Evolutionary conservation across 2,329 filamentous ascomycete genomes (phyloP).

Genomic region (Stromatinia cepivora): DNA sequence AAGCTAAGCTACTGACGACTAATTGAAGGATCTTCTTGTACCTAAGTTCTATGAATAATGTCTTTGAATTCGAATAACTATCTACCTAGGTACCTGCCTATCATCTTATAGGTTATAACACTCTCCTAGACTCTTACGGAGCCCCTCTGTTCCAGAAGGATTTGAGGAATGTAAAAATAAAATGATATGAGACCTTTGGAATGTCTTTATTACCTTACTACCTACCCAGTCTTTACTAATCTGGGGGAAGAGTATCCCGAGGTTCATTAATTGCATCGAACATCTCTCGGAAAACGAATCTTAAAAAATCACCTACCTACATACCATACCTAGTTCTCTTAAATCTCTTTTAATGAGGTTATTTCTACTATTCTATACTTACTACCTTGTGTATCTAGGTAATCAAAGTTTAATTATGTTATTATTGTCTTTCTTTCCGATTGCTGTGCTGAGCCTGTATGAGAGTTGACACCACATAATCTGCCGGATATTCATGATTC

Average conservation of each 20-base stretch:
- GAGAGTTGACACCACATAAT: not conserved
- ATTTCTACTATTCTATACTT: not conserved
- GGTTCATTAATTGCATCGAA: not conserved
- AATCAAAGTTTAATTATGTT: no score
- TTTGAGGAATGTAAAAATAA: conserved; percentile 14
- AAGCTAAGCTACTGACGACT: no score
- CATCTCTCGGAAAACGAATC: not conserved
- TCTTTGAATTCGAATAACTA: not conserved
- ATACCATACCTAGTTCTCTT: not conserved
- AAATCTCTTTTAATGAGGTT: conserved; percentile 6
- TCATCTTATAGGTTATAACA: no score
- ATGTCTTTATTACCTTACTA: conserved; percentile 8
- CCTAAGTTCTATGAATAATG: not conserved
- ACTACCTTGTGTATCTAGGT: not conserved
- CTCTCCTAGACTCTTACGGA: not conserved
- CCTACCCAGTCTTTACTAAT: not conserved
- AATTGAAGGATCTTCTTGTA: no score
- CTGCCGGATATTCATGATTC: conserved; percentile 2
- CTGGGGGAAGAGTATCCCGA: conserved; percentile 5
- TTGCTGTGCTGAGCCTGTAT: no score
- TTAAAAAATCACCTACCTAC: not conserved
- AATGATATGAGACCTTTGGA: not conserved
- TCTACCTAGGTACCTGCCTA: not conserved
- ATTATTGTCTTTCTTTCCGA: no score
- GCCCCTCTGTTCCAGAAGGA: conserved; percentile 7